Percentiles rank a stretch among this genome's conserved stretches.
Conservation (phyloP, 306 rosid genomes). For the Pterocarpus macrocarpus region DNA sequence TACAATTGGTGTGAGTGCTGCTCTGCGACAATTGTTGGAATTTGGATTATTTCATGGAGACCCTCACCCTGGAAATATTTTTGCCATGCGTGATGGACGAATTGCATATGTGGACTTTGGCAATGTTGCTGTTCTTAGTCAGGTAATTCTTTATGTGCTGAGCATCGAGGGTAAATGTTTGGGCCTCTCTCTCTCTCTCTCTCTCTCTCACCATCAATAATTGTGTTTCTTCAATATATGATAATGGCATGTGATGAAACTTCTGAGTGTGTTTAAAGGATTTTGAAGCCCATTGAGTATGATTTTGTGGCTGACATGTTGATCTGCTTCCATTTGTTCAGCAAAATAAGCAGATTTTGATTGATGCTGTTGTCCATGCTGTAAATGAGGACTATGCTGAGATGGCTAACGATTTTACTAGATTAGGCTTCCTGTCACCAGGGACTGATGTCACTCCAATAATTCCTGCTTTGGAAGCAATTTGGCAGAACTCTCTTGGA, state of each 20-base stretch:
- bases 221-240: slow-evolving; percentile 30
- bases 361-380: slow-evolving; percentile 99
- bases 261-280: slow-evolving; percentile 25
- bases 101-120: slow-evolving; percentile 99
- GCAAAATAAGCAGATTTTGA: slow-evolving; percentile 96
- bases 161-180: slow-evolving; percentile 10
- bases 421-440: slow-evolving; percentile 95
- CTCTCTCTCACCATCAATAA: background rate
- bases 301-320: slow-evolving; percentile 34
- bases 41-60: slow-evolving; percentile 99
- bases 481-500: slow-evolving; percentile 99
- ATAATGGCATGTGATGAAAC: slow-evolving; percentile 7
- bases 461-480: slow-evolving; percentile 95
- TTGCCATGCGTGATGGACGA: slow-evolving; percentile 99
- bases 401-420: slow-evolving; percentile 98
- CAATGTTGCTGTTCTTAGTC: slow-evolving; percentile 98
- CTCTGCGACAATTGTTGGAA: slow-evolving; percentile 92
- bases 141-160: slow-evolving; percentile 63
- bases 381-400: slow-evolving; percentile 97
- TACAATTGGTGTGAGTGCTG: slow-evolving; percentile 98
- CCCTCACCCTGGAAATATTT: slow-evolving; percentile 98
- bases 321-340: slow-evolving; percentile 58
- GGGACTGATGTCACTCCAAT: slow-evolving; percentile 98
- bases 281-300: slow-evolving; percentile 13
- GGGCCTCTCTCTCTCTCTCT: slow-evolving; percentile 1